Evolutionary conservation across 208 protist genomes (phyloP).

Genomic region (Trypanosomatidae sp.): DNA sequence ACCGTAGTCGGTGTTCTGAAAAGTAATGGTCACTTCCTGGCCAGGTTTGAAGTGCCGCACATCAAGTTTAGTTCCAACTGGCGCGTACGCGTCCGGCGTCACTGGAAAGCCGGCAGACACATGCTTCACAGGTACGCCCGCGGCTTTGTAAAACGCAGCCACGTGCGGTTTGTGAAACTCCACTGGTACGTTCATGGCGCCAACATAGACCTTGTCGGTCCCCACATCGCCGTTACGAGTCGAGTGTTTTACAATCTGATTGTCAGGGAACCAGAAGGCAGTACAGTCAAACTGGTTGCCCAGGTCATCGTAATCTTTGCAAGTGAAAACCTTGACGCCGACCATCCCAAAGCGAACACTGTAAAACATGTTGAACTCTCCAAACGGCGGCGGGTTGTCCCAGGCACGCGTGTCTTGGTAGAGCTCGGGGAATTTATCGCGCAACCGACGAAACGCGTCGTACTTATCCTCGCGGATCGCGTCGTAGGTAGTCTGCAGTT

Average conservation of each 20-base stretch:
- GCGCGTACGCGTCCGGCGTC: constrained; percentile 90
- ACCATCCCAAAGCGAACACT: constrained; percentile 93
- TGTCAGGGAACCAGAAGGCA: constrained; percentile 93
- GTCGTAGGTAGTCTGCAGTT: constrained; percentile 94
- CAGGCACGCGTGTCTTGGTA: constrained; percentile 92
- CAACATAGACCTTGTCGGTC: constrained; percentile 87
- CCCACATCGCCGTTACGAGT: constrained; percentile 75
- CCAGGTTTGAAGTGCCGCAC: constrained; percentile 94
- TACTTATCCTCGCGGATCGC: constrained; percentile 95
- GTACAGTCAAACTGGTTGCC: constrained; percentile 93
- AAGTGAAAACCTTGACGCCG: constrained; percentile 90
- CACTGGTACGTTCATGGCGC: constrained; percentile 90
- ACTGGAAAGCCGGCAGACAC: constrained; percentile 83
- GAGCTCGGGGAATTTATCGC: constrained; percentile 92
- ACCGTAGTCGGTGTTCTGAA: constrained; percentile 93
- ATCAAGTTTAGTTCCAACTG: constrained; percentile 92
- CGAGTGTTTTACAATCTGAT: constrained; percentile 89
- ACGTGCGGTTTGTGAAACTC: constrained; percentile 94
- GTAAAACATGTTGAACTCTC: constrained; percentile 95
- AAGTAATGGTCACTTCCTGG: constrained; percentile 91
- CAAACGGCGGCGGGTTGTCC: constrained; percentile 93
- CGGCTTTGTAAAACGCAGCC: constrained; percentile 85
- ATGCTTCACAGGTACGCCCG: constrained; percentile 91
- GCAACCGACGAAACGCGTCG: constrained; percentile 89
- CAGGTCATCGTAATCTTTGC: constrained; percentile 93